Conservation (phyloP, 2,329 filamentous ascomycete genomes). For the Cytospora schulzeri region DNA sequence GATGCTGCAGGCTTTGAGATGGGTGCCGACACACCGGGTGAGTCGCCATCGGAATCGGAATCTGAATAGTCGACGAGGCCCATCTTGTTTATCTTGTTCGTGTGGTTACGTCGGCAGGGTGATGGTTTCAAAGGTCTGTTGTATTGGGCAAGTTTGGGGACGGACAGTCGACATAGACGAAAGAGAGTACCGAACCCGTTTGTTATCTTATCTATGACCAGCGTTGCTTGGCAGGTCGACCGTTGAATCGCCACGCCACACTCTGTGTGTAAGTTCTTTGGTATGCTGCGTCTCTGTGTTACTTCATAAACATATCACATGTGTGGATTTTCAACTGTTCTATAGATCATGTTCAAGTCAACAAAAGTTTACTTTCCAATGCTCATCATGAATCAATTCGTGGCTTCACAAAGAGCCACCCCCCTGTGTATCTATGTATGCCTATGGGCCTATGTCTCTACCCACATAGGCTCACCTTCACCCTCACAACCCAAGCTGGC, state of each 20-base stretch:
- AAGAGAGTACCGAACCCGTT: not conserved
- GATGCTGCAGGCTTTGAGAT: slow-evolving; percentile 22
- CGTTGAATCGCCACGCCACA: not conserved
- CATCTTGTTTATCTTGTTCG: slow-evolving; percentile 54
- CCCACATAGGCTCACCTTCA: not conserved
- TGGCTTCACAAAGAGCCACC: slow-evolving; percentile 11
- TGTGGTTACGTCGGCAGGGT: not conserved
- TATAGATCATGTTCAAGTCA: no score
- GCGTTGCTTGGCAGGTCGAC: not conserved
- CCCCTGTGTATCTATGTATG: slow-evolving; percentile 1
- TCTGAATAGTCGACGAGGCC: slow-evolving; percentile 82
- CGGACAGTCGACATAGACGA: not conserved
- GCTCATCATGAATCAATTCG: slow-evolving; percentile 13
- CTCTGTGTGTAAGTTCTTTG: no score
- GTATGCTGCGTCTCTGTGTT: not conserved
- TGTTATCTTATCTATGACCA: not conserved
- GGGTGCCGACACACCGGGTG: slow-evolving; percentile 18
- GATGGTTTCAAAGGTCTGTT: not conserved
- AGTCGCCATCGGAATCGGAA: slow-evolving; percentile 68
- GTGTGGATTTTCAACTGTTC: not conserved
- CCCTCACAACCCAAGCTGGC: slow-evolving; percentile 1
- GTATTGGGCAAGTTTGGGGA: not conserved
- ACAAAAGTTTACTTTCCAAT: not conserved
- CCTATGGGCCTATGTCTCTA: slow-evolving; percentile 2
- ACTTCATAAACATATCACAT: not conserved